Evolutionary conservation across 805 yeast genomes (phyloP), one percentile per base, ranked within the genome.

Genomic region (Kluyveromyces siamensis): DNA sequence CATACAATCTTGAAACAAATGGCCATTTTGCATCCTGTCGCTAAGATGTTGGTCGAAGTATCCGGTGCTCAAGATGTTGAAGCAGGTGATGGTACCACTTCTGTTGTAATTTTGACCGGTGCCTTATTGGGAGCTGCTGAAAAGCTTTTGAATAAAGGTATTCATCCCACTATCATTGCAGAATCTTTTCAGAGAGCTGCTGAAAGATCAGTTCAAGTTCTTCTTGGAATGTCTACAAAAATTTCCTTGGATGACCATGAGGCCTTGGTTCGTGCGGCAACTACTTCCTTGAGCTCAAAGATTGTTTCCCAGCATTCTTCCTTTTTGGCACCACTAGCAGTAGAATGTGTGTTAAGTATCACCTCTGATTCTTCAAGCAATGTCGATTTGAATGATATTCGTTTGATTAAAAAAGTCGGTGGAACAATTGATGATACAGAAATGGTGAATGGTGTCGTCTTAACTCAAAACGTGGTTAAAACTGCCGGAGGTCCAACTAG

Each of bases 61-160:
- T 84, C 96, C 51, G 96, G 90, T 40, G 98, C 99, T 1, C 99
- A 93, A 70, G 99, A 93, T 60, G 85, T 90, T 37, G 99, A 90
- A 68, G 99, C 98, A n/a, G 99, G 99, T 48, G 99, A 93, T 66
- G 99, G 99, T 55, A 93, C 99, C 35, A 93, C 99, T 0, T 84
- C 96, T 2, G 99, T 93, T 33, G 99, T 95, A 27, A 91, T 93
- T 48, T 74, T 93, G 53, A 87, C 97, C 6, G 99, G 99, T 37
- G 91, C 97, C 6, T 70, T 93, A 44, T 73, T 93, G 48, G 96
- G 91, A 30, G 99, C 99, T 16, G 96, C 98, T 48, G 99, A 93
- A 59, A 83, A 84, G 65, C 74, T 93, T 51, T 76, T 93, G 59
- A 81, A 80, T 56, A 87, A 86, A 66, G 98, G 93, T 16, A 88